Evolutionary conservation across 305 asterid genomes (phyloP), one percentile per base, ranked within the genome.

Genomic region (Withania somnifera): DNA sequence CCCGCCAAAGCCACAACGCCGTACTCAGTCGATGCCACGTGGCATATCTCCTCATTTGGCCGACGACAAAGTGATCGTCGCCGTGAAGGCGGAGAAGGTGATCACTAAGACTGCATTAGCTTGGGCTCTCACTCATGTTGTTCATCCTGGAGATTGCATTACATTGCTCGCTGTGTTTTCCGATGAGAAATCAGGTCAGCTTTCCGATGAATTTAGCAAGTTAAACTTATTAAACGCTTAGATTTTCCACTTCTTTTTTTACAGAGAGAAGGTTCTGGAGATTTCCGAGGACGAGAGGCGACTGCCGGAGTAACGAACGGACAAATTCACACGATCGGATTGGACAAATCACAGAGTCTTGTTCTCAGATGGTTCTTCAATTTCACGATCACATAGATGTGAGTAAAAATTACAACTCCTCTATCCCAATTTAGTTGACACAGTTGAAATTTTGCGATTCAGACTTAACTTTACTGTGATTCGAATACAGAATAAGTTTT

Each of bases 301-400:
- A 89, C 54, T 77, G 82, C 81, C 90, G 89, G 28, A 84, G 88
- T 51, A 71, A 61, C 71, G 92, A 85, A 57, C 82, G 76, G 60
- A 56, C 68, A 45, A 82, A 83, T 47, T 80, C 86, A 38, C 89
- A 90, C 71, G 95, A 92, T 87, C 91, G 93, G 71, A 86, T 91
- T 15, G 80, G 88, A 34, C 91, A 87, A 88, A 89, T 93, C 81
- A 89, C 97, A 3, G 95, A 91, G 57, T 86, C 91, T 15, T 92
- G 95, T 80, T 93, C 97, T 82, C 91, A 90, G 86, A 92, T 93
- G 97, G 92, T 92, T 88, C 97, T 91, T 81, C 94, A 93, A 84
- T 88, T 91, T 83, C 91, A 86, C 82, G 88, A 86, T 81, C 86
- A 83, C 85, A 85, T 88, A 34, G 87, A 85, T 81, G 91, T 88